Evolutionary conservation across 768 basidiomycete genomes (phyloP).

Genomic region (Pisolithus marmoratus): DNA sequence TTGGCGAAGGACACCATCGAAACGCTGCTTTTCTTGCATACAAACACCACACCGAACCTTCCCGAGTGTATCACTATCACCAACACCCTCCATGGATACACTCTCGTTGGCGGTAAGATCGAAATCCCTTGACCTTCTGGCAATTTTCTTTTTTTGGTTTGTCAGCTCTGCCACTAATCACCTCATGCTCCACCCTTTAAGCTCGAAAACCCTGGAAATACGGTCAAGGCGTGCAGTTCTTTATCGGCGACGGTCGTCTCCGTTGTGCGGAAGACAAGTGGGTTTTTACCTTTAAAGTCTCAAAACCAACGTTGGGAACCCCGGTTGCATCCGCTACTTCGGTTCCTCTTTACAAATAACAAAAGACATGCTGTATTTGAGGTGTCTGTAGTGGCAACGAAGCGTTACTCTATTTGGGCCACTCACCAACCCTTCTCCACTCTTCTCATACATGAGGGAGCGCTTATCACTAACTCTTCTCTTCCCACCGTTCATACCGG

Average conservation of each 20-base stretch:
- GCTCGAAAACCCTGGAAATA: constrained; percentile 24
- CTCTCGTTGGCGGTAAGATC: constrained; percentile 15
- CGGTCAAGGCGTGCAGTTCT: constrained; percentile 22
- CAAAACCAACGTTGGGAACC: background rate
- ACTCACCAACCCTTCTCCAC: constrained; percentile 2
- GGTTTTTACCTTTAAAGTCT: constrained; percentile 17
- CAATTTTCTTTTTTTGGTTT: background rate
- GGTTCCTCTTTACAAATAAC: background rate
- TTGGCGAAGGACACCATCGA: constrained; percentile 17
- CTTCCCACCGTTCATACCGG: constrained; percentile 62
- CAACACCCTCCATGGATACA: constrained; percentile 10
- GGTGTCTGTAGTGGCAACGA: constrained; percentile 1
- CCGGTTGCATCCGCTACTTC: too few species aligned
- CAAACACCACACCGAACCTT: constrained; percentile 8
- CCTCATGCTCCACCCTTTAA: constrained; percentile 1
- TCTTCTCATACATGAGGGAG: background rate
- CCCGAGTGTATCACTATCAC: constrained; percentile 12
- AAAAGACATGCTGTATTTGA: background rate
- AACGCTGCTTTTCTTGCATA: constrained; percentile 18
- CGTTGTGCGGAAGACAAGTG: constrained; percentile 23
- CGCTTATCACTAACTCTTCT: constrained; percentile 42
- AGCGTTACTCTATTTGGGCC: background rate
- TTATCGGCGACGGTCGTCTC: constrained; percentile 12
- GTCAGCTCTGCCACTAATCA: background rate
- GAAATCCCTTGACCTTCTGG: background rate